Percentiles rank a stretch among this genome's conserved stretches.
phyloP scores from a whole-genome alignment of 192 early-diverging fungal genomes.

The Entomortierella parvispora region DNA sequence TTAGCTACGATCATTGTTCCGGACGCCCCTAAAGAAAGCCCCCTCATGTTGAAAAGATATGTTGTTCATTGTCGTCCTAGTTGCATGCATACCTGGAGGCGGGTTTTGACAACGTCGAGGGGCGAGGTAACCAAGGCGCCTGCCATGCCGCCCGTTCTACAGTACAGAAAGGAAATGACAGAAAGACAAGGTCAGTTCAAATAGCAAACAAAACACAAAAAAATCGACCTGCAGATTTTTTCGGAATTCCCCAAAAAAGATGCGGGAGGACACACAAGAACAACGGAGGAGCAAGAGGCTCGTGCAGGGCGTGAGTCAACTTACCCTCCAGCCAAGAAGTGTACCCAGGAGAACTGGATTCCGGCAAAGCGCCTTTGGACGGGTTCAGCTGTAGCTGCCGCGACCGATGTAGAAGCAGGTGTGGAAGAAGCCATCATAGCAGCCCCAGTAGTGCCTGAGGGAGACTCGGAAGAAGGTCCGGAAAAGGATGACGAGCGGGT shows the following conservation, averaged over 20 bases:
- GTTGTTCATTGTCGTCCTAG: neutral
- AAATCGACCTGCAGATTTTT: neutral
- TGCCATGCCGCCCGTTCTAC: conserved; percentile 75
- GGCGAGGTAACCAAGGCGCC: conserved; percentile 92
- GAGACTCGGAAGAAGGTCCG: neutral
- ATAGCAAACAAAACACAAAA: neutral
- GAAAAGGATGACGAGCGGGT: too few species aligned
- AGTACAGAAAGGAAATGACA: neutral
- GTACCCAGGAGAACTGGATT: conserved; percentile 56
- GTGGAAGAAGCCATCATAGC: neutral
- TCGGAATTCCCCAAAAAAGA: neutral
- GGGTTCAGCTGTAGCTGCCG: conserved; percentile 2
- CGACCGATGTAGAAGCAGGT: neutral
- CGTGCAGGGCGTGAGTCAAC: neutral
- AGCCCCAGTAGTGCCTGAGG: neutral
- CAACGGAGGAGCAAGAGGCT: too few species aligned
- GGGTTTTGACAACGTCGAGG: conserved; percentile 94
- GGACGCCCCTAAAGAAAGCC: neutral
- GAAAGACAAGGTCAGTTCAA: neutral
- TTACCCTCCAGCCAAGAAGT: conserved; percentile 79
- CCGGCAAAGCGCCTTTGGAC: conserved; percentile 28
- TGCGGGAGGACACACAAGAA: too few species aligned
- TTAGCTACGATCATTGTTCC: neutral
- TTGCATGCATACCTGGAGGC: conserved; percentile 78
- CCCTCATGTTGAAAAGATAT: neutral